Evolutionary conservation across 768 basidiomycete genomes (phyloP).

Genomic region (Pleurotus sapidus): DNA sequence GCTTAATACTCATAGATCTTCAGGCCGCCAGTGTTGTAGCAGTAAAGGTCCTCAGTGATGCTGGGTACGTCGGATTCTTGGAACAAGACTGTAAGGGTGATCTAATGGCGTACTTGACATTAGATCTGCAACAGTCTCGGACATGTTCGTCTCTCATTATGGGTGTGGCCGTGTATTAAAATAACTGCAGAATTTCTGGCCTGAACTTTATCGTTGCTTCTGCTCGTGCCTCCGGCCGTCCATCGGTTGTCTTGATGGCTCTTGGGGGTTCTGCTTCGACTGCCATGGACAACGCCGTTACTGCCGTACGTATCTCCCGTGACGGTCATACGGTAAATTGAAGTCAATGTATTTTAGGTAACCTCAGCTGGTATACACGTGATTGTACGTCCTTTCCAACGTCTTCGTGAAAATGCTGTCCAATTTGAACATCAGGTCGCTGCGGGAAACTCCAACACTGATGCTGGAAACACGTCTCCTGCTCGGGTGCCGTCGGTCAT

Average conservation of each 20-base stretch:
- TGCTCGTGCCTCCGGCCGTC: conserved; percentile 18
- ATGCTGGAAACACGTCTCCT: conserved; percentile 30
- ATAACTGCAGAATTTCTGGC: conserved; percentile 22
- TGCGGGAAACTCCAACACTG: conserved; percentile 31
- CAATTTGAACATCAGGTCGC: conserved; percentile 14
- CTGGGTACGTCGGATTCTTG: conserved; percentile 17
- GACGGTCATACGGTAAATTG: too few species aligned
- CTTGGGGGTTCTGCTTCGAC: conserved; percentile 26
- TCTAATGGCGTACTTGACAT: background rate
- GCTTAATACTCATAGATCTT: too few species aligned
- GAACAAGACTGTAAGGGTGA: background rate
- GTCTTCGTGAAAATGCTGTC: background rate
- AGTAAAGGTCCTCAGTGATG: conserved; percentile 38
- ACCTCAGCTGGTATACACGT: conserved; percentile 28
- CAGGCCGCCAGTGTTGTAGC: conserved; percentile 28
- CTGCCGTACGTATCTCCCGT: conserved; percentile 10
- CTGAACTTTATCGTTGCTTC: conserved; percentile 26
- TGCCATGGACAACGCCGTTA: conserved; percentile 29
- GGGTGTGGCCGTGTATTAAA: too few species aligned
- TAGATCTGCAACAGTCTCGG: conserved; percentile 14
- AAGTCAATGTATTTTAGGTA: conserved; percentile 15
- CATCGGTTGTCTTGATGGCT: conserved; percentile 33
- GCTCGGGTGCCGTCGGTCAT: conserved; percentile 30
- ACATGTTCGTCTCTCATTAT: conserved; percentile 18
- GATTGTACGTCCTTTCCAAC: conserved; percentile 1